Percentiles rank a stretch among this genome's conserved stretches.
Evolutionary conservation across 2,329 filamentous ascomycete genomes (phyloP).

Genomic region (Aspergillus puulaauensis): DNA sequence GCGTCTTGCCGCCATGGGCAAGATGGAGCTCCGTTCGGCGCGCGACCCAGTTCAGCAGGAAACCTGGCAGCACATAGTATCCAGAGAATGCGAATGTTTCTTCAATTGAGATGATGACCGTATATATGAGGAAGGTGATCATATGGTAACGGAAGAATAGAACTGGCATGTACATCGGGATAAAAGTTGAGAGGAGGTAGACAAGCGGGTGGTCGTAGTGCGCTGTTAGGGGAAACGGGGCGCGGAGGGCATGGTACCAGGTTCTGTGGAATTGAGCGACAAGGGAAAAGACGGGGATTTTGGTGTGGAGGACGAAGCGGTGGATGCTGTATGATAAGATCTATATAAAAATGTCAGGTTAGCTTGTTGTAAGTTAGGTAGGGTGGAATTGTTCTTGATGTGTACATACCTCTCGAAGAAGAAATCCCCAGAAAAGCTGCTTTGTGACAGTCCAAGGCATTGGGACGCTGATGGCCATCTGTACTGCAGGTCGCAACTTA

Average conservation of each 20-base stretch:
- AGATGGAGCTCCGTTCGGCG: conserved; percentile 58
- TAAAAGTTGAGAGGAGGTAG: conserved; percentile 54
- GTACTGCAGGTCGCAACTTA: conserved; percentile 54
- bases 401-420: conserved; percentile 57
- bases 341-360: conserved; percentile 17
- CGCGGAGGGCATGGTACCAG: conserved; percentile 57
- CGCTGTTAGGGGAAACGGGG: conserved; percentile 58
- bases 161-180: conserved; percentile 59
- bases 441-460: conserved; percentile 62
- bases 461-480: conserved; percentile 59
- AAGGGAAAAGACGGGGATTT: conserved; percentile 38
- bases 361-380: neutral
- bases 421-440: conserved; percentile 53
- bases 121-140: conserved; percentile 58
- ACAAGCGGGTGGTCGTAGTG: conserved; percentile 61
- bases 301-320: conserved; percentile 66
- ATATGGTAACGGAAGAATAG: conserved; percentile 60
- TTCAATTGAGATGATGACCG: conserved; percentile 57
- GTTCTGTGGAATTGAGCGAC: conserved; percentile 53
- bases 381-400: neutral
- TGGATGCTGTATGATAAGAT: conserved; percentile 65
- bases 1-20: conserved; percentile 45
- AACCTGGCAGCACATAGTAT: conserved; percentile 59
- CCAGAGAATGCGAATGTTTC: conserved; percentile 62
- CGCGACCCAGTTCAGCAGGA: conserved; percentile 60